Evolutionary conservation across 345 rosid genomes (phyloP), one percentile per base, ranked within the genome.

Genomic region (Combretum micranthum): DNA sequence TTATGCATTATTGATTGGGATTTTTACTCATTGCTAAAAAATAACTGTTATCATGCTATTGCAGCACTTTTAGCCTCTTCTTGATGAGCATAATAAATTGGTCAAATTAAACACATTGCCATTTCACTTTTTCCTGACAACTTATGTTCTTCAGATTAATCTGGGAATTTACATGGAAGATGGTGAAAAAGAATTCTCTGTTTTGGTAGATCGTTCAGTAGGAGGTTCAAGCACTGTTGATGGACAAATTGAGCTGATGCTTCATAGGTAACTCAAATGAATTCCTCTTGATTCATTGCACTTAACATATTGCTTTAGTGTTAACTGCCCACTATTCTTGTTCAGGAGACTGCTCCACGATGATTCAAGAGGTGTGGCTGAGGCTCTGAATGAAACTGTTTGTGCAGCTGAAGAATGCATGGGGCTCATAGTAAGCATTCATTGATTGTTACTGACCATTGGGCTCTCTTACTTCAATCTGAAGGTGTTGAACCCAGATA

Each of bases 211-310:
- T 74, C 84, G 96, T 61, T 60, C 98, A 25, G 57, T 92, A 13
- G 98, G 96, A 67, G 98, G 97, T 67, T 85, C 97, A 19, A 86
- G 96, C 77, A 44, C 86, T 57, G 81, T 71, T 56, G 98, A 92
- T 66, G 98, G 98, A 64, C 87, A 88, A 77, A 74, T 92, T 71
- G 98, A 88, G 76, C 81, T 92, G 64, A 83, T 92, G 96, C 98
- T 89, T 50, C 98, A 92, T 58, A 79, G 98, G 98, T 88, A 73
- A 56, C 50, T 63, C 17, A 44, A 51, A 52, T n/a, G 60, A 26
- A 50, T 73, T 49, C 55, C 25, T 21, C 12, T n/a, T 14, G 5
- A 45, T 44, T 19, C 17, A 21, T 7, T 44, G 47, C 21, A 44
- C 25, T 51, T 32, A 32, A 32, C 39, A 32, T 32, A 32, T 32